Conservation (phyloP, 2,329 filamentous ascomycete genomes). For the Stachybotrys echinatus region DNA sequence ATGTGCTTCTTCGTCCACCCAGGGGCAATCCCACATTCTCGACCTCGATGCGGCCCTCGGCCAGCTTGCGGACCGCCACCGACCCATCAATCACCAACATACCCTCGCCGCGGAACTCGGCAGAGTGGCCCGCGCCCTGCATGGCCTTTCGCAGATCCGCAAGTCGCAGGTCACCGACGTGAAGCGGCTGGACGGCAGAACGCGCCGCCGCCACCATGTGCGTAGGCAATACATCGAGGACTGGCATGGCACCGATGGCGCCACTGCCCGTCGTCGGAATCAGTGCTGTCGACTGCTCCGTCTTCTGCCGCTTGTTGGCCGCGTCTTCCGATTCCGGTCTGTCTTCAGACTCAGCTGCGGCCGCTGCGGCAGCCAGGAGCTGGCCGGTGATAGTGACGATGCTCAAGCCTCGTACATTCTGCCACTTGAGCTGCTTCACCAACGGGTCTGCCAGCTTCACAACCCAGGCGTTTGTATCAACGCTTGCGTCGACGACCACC, state of each 20-base stretch:
- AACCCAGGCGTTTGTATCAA: conserved; percentile 96
- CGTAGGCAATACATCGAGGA: conserved; percentile 48
- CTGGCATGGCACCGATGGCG: conserved; percentile 32
- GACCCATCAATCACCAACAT: conserved; percentile 83
- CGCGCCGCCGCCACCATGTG: conserved; percentile 66
- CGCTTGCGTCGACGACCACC: conserved; percentile 75
- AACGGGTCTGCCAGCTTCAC: conserved; percentile 83
- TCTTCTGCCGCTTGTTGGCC: conserved; percentile 46
- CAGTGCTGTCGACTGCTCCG: conserved; percentile 25
- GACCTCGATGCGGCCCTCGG: conserved; percentile 80
- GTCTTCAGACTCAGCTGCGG: conserved; percentile 38
- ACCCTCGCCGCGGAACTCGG: conserved; percentile 91
- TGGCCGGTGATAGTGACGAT: conserved; percentile 89
- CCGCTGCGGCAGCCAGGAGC: conserved; percentile 33
- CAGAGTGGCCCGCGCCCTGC: conserved; percentile 74
- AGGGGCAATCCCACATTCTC: conserved; percentile 60
- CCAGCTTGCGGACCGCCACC: conserved; percentile 84
- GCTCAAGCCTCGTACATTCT: conserved; percentile 82
- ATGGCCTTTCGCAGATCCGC: conserved; percentile 83
- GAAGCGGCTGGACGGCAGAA: conserved; percentile 78
- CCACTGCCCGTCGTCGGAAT: conserved; percentile 10
- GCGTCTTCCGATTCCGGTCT: conserved; percentile 39
- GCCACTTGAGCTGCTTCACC: conserved; percentile 87
- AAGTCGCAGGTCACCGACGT: conserved; percentile 87
- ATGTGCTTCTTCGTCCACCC: conserved; percentile 53